Evolutionary conservation across 805 yeast species (phyloP).

Genomic region (Sugiyamaella floridensis): DNA sequence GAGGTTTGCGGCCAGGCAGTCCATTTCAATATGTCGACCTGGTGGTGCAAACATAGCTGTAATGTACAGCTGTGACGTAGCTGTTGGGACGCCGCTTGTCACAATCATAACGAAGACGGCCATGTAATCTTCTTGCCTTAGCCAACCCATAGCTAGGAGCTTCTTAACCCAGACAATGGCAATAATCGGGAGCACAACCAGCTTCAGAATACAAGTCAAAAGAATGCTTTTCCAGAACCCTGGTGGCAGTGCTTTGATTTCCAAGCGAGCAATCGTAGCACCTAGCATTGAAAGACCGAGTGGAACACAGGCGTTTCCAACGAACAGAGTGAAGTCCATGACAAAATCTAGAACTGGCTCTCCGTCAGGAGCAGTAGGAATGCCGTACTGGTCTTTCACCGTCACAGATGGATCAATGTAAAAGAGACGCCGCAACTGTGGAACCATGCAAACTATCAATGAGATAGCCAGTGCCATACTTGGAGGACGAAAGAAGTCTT

Average conservation of each 20-base stretch:
- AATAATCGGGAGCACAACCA: conserved; percentile 69
- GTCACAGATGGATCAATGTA: conserved; percentile 36
- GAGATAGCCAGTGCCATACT: conserved; percentile 64
- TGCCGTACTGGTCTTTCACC: conserved; percentile 32
- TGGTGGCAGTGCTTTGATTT: conserved; percentile 50
- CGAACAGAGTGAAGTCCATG: conserved; percentile 71
- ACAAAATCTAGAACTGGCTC: conserved; percentile 77
- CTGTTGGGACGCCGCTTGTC: conserved; percentile 76
- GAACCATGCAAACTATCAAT: conserved; percentile 69
- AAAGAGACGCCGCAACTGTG: conserved; percentile 73
- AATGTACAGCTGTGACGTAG: conserved; percentile 80
- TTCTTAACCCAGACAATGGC: conserved; percentile 66
- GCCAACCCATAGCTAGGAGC: conserved; percentile 55
- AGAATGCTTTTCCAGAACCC: conserved; percentile 62
- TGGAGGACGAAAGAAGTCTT: conserved; percentile 53
- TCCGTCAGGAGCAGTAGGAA: conserved; percentile 68
- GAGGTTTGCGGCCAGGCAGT: conserved; percentile 70
- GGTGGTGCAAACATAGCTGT: conserved; percentile 84
- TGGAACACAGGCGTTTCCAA: conserved; percentile 87
- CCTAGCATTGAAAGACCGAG: conserved; percentile 77
- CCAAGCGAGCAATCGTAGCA: conserved; percentile 75
- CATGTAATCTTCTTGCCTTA: conserved; percentile 47
- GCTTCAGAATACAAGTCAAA: conserved; percentile 47
- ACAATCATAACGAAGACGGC: conserved; percentile 68
- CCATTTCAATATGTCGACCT: conserved; percentile 53